Evolutionary conservation across 2,329 filamentous ascomycete genomes (phyloP), one percentile per base, ranked within the genome.

Genomic region (Diaporthe citri): DNA sequence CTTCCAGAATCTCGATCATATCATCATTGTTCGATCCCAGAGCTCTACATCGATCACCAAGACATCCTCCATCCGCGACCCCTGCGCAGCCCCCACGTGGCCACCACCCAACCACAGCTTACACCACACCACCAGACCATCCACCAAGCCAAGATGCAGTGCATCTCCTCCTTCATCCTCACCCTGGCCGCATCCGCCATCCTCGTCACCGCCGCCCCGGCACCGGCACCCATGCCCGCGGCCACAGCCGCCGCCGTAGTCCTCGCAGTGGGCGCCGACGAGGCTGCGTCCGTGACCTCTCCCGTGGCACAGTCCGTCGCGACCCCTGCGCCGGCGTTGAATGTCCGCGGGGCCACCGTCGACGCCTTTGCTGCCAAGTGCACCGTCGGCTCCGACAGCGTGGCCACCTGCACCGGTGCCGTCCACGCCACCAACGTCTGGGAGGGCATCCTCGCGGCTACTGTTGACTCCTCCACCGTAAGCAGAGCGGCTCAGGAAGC

Each of bases 331-430:
- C 28, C 41, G 43, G 43, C 13, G 0, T 15, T 66, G 28, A 51
- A 66, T 1, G 20, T 8, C 20, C 62, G 62, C 28, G 31, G 31
- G 28, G 62, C 62, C 28, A 66, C 62, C 13, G 43, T 66, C 17
- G 62, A 66, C 25, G 12, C 28, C 28, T 66, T 66, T 10, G 28
- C 43, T 2, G 62, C 62, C 8, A 15, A 66, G 43, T 66, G 62
- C 28, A 34, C 62, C 43, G 62, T 66, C 20, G 62, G 62, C 28
- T 34, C 62, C 6, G 62, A 66, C 43, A 66, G 62, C 3, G 62
- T 66, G n/a, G 62, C 62, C 28, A 66, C 62, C 31, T 66, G 62
- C 62, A 66, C 62, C 9, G 62, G 62, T 51, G 62, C 62, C 9
- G 7, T 66, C 28, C 62, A 66, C 28, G 28, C 62, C 31, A 66